phyloP scores from a whole-genome alignment of 176 grass and related monocot genomes.

The Themeda triandra region DNA sequence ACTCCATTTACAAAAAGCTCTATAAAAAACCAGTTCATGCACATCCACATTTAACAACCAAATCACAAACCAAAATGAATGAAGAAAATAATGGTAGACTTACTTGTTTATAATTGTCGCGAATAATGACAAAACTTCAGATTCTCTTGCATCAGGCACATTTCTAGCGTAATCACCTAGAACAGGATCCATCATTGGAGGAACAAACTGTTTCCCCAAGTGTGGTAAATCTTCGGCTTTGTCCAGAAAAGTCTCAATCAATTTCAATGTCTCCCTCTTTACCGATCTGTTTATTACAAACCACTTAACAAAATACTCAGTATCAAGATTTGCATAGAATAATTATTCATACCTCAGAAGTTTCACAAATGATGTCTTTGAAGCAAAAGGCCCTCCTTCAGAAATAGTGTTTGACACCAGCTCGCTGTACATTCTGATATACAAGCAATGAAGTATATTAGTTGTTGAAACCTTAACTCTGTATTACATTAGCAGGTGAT shows the following conservation, averaged over 20 bases:
- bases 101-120: slow-evolving; percentile 80
- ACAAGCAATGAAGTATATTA: neutral
- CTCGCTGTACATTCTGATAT: slow-evolving; percentile 93
- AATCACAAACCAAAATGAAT: neutral
- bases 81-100: neutral
- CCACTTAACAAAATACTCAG: neutral
- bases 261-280: slow-evolving; percentile 62
- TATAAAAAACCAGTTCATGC: neutral
- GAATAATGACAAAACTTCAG: slow-evolving; percentile 66
- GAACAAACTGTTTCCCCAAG: slow-evolving; percentile 61
- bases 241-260: slow-evolving; percentile 71
- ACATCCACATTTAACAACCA: neutral
- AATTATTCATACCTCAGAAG: slow-evolving; percentile 51
- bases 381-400: slow-evolving; percentile 92
- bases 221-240: slow-evolving; percentile 71
- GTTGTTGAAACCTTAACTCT: neutral
- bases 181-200: slow-evolving; percentile 69
- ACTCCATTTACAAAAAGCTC: neutral
- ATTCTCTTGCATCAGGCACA: slow-evolving; percentile 59
- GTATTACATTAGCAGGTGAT: neutral
- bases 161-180: slow-evolving; percentile 65
- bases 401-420: slow-evolving; percentile 85
- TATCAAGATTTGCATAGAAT: neutral
- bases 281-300: slow-evolving; percentile 44
- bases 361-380: slow-evolving; percentile 74